phyloP scores from a whole-genome alignment of 148 eudicot species.

The Arbutus unedo region DNA sequence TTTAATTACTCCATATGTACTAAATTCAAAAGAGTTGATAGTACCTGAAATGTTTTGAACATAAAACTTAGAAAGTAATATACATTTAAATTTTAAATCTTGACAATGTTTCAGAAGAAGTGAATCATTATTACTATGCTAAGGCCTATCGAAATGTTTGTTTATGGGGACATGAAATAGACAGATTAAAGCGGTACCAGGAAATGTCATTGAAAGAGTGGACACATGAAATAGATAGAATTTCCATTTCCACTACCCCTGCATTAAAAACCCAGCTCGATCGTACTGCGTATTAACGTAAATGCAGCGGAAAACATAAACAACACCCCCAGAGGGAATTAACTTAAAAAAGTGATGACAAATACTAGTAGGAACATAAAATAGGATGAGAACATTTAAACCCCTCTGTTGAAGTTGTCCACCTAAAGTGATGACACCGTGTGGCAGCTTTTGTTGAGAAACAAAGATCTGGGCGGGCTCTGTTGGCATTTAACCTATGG shows the following conservation, averaged over 20 bases:
- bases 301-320: neutral
- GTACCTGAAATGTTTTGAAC: too few species aligned
- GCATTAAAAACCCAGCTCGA: too few species aligned
- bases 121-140: too few species aligned
- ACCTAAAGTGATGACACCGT: constrained; percentile 30
- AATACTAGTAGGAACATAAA: neutral
- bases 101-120: too few species aligned
- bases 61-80: too few species aligned
- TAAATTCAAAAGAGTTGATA: too few species aligned
- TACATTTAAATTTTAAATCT: too few species aligned
- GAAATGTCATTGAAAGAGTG: neutral
- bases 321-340: too few species aligned
- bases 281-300: neutral
- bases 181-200: neutral
- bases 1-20: too few species aligned
- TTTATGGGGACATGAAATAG: neutral
- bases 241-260: too few species aligned
- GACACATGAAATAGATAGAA: neutral
- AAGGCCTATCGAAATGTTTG: neutral
- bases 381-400: neutral
- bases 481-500: neutral
- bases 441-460: neutral
- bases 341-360: neutral
- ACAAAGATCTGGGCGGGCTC: constrained; percentile 14
- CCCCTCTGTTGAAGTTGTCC: constrained; percentile 8